Evolutionary conservation across 2,329 filamentous ascomycete species (phyloP).

Genomic region (Aspergillus hortae): DNA sequence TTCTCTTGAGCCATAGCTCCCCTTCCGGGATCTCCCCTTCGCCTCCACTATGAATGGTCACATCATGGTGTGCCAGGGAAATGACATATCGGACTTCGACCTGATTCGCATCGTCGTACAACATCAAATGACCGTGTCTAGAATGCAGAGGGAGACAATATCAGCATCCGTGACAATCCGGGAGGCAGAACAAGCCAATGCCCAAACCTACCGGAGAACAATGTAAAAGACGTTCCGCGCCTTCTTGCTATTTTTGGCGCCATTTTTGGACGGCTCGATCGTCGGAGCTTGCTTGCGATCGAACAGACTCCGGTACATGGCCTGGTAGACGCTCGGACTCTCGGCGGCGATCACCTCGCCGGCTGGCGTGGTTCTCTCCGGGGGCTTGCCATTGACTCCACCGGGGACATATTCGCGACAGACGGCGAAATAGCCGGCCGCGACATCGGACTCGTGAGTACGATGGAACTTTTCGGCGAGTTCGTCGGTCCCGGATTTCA

Average conservation of each 20-base stretch:
- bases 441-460: conserved; percentile 68
- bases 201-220: conserved; percentile 64
- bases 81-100: conserved; percentile 95
- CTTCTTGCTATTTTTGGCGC: conserved; percentile 50
- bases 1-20: conserved; percentile 92
- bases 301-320: conserved; percentile 96
- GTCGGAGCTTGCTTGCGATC: conserved; percentile 66
- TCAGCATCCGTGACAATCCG: conserved; percentile 13
- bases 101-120: conserved; percentile 94
- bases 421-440: conserved; percentile 91
- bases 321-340: conserved; percentile 93
- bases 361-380: conserved; percentile 77
- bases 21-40: conserved; percentile 77
- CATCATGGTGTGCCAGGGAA: conserved; percentile 76
- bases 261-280: conserved; percentile 51
- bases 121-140: conserved; percentile 91
- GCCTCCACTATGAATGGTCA: conserved; percentile 75
- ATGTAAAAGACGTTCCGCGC: conserved; percentile 92
- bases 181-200: background rate
- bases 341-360: conserved; percentile 73
- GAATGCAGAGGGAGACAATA: background rate
- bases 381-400: conserved; percentile 87
- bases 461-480: conserved; percentile 61
- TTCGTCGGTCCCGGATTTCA: conserved; percentile 59
- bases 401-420: conserved; percentile 89